These are phyloP conservation scores for Copromyces sp. DNA, from an alignment of 495 filamentous ascomycete species.

Conservation along the genomic window DNA sequence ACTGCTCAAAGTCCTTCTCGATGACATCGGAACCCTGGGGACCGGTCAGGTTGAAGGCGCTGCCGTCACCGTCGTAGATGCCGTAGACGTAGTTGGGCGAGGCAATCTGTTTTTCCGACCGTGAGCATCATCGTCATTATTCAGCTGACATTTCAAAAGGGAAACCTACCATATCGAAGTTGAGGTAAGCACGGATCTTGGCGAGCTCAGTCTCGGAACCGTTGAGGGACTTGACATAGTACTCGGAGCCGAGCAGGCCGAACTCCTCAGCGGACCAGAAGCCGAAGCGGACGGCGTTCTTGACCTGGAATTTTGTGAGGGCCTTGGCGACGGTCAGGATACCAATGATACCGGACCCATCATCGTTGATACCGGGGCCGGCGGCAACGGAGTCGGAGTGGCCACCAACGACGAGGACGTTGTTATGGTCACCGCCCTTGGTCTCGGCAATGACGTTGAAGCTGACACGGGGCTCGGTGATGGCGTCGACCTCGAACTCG, in stretches of 20 bases:
- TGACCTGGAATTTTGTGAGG: slow-evolving; percentile 47
- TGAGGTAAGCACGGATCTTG: slow-evolving; percentile 58
- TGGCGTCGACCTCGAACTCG: slow-evolving; percentile 21
- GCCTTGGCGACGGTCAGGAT: slow-evolving; percentile 53
- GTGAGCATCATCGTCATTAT: background rate
- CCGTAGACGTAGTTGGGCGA: slow-evolving; percentile 58
- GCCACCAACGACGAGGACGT: slow-evolving; percentile 52
- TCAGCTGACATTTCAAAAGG: background rate
- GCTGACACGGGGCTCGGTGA: slow-evolving; percentile 39
- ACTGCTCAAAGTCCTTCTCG: slow-evolving; percentile 54
- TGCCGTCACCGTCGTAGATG: slow-evolving; percentile 64
- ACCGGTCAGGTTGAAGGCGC: slow-evolving; percentile 48
- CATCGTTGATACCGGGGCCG: slow-evolving; percentile 40
- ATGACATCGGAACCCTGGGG: slow-evolving; percentile 54
- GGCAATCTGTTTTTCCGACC: slow-evolving; percentile 35
- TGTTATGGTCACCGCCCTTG: slow-evolving; percentile 53
- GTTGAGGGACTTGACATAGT: slow-evolving; percentile 40
- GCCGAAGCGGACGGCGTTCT: slow-evolving; percentile 58
- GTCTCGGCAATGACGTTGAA: slow-evolving; percentile 63
- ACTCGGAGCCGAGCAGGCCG: slow-evolving; percentile 52
- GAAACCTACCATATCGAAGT: slow-evolving; percentile 55
- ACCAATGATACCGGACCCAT: slow-evolving; percentile 54
- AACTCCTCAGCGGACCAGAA: slow-evolving; percentile 63
- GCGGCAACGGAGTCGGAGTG: slow-evolving; percentile 61
- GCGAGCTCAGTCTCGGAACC: slow-evolving; percentile 32